These are phyloP conservation scores for Diplocarpon mali DNA, from an alignment of 2,329 filamentous ascomycete species.

Conservation along the genomic window DNA sequence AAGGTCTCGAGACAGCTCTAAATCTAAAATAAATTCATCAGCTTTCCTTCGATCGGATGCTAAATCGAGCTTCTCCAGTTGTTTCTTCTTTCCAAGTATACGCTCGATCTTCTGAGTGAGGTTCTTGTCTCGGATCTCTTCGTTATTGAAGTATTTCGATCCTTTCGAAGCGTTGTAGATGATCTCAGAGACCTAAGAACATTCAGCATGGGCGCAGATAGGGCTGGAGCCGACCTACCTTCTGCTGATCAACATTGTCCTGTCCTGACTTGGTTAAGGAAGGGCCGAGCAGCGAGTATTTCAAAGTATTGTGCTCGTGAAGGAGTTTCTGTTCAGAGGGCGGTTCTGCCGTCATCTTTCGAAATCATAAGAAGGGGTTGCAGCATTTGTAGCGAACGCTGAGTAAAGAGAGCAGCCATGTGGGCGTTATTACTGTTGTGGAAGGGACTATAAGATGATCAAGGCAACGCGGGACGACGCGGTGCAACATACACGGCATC, in stretches of 20 bases:
- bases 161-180: constrained; percentile 97
- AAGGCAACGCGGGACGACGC: too few relatives aligned
- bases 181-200: constrained; percentile 70
- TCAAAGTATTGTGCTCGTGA: constrained; percentile 52
- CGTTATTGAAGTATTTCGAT: constrained; percentile 90
- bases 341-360: constrained; percentile 19
- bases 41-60: constrained; percentile 61
- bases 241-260: constrained; percentile 83
- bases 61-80: constrained; percentile 67
- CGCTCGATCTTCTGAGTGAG: constrained; percentile 78
- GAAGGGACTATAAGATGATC: not conserved
- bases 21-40: constrained; percentile 68
- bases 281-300: constrained; percentile 81
- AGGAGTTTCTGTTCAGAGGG: constrained; percentile 11
- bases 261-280: constrained; percentile 91
- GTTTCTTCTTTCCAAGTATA: constrained; percentile 63
- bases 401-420: not conserved
- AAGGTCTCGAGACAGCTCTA: constrained; percentile 71
- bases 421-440: not conserved
- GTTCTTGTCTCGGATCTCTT: constrained; percentile 69
- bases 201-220: too few relatives aligned
- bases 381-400: not conserved
- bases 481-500: too few relatives aligned
- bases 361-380: not conserved
- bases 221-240: constrained; percentile 35